Percentiles rank a stretch among this genome's conserved stretches.
phyloP scores from a whole-genome alignment of 306 rosid genomes.

The Medicago ruthenica region DNA sequence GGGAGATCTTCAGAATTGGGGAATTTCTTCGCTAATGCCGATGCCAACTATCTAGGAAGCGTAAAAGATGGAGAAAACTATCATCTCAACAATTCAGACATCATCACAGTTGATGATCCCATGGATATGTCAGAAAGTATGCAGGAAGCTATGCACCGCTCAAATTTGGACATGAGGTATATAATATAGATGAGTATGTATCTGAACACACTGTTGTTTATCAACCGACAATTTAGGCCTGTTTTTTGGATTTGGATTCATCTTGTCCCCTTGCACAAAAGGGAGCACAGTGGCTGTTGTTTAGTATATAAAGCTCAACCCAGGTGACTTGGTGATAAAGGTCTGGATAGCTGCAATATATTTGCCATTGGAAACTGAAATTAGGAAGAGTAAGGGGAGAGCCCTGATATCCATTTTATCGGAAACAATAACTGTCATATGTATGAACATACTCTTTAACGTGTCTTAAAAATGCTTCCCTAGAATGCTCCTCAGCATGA shows the following conservation, averaged over 20 bases:
- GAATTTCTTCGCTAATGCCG: constrained; percentile 84
- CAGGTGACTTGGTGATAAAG: constrained; percentile 8
- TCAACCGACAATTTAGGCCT: constrained; percentile 17
- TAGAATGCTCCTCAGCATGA: constrained; percentile 28
- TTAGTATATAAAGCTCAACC: constrained; percentile 15
- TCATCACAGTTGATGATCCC: constrained; percentile 65
- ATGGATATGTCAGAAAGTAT: constrained; percentile 98
- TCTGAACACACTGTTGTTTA: constrained; percentile 34
- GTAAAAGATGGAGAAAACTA: constrained; percentile 64
- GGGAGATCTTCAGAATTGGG: constrained; percentile 86
- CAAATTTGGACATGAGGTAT: constrained; percentile 95
- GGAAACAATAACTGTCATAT: constrained; percentile 9
- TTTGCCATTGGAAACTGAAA: background rate
- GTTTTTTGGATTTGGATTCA: constrained; percentile 13
- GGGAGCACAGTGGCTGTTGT: constrained; percentile 32
- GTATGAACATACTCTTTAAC: constrained; percentile 15
- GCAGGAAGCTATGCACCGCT: constrained; percentile 99
- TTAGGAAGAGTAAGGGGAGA: constrained; percentile 20
- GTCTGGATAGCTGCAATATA: constrained; percentile 16
- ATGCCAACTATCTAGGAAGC: constrained; percentile 70
- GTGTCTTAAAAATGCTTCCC: background rate
- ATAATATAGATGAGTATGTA: constrained; percentile 56
- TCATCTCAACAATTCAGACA: constrained; percentile 51
- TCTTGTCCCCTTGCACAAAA: constrained; percentile 15
- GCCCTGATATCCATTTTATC: constrained; percentile 18